Evolutionary conservation across 2,329 filamentous ascomycete species (phyloP), one percentile per base, ranked within the genome.

Genomic region (Fusarium newnesense): DNA sequence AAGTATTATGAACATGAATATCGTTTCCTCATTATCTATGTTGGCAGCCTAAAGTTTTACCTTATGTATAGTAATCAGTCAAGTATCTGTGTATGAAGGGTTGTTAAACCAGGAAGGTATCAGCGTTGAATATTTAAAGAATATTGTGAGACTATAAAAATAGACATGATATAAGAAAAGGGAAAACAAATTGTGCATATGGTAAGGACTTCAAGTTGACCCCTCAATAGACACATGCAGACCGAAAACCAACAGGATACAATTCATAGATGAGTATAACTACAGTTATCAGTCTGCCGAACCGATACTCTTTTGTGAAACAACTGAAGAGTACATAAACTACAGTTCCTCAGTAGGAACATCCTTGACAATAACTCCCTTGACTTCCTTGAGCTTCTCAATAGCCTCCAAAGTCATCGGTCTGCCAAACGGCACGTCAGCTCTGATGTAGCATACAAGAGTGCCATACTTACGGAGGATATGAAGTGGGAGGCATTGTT

Each of bases 401-500:
- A 68, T 68, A 12, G 65, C 65, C 18, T 68, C 46, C 4, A 47
- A 28, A 4, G 65, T 68, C 65, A 68, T 68, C 2, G 65, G 65
- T 0, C 65, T 68, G 4, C 3, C n/a, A 10, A n/a, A n/a, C n/a
- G n/a, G 1, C 18, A 3, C 5, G 18, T 68, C 1, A 68, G 47
- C 0, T n/a, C 1, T 19, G 9, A 8, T 16, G 1, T 12, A 1
- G 4, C 5, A 6, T 0, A 7, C 1, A 9, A 4, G 9, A 2
- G 13, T 0, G 7, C 9, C 0, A 6, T 21, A 43, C 56, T 28
- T 42, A 68, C 65, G 65, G 65, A 19, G 65, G 65, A 16, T 68
- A 68, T 4, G 39, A 68, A 9, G 40, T 68, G 9, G 65, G 65
- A 11, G 65, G 65, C 9, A 68, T 49, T 0, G 64, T 54, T 40